Evolutionary conservation across 441 rosid species (phyloP).

Genomic region (Rhodomyrtus psidioides): DNA sequence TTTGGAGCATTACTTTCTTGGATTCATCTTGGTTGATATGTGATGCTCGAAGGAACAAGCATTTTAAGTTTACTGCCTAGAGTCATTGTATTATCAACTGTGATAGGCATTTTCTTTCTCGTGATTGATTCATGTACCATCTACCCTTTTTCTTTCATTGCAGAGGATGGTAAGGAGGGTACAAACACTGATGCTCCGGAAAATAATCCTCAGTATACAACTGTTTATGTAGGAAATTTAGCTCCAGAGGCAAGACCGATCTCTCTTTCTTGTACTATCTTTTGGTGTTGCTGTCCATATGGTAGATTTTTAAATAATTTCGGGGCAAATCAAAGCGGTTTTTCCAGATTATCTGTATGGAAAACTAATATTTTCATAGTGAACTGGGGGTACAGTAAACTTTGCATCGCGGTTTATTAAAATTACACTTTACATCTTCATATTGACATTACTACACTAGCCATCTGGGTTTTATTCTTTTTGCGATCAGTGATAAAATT

Average conservation of each 20-base stretch:
- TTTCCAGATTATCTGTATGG: background rate
- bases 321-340: background rate
- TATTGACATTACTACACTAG: accelerated
- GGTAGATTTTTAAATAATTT: background rate
- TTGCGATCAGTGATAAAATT: background rate
- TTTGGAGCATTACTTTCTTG: background rate
- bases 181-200: slow-evolving; percentile 81
- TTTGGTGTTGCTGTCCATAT: background rate
- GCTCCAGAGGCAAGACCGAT: slow-evolving; percentile 64
- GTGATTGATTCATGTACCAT: background rate
- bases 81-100: background rate
- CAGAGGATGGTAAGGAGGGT: slow-evolving; percentile 87
- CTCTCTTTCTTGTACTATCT: background rate
- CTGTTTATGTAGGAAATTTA: slow-evolving; percentile 95
- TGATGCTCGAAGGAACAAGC: background rate
- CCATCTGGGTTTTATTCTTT: background rate
- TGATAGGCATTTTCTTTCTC: background rate
- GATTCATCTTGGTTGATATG: background rate
- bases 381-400: background rate
- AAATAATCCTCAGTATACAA: slow-evolving; percentile 85
- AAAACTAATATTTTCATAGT: background rate
- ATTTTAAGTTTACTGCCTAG: background rate
- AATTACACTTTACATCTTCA: background rate
- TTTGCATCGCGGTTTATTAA: accelerated
- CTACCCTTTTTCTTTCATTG: background rate